A percentile compares a stretch with the other conserved stretches of the same genome.
Evolutionary conservation across 371 early-diverging fungal genomes (phyloP).

Genomic region (Vairimorpha necatrix): DNA sequence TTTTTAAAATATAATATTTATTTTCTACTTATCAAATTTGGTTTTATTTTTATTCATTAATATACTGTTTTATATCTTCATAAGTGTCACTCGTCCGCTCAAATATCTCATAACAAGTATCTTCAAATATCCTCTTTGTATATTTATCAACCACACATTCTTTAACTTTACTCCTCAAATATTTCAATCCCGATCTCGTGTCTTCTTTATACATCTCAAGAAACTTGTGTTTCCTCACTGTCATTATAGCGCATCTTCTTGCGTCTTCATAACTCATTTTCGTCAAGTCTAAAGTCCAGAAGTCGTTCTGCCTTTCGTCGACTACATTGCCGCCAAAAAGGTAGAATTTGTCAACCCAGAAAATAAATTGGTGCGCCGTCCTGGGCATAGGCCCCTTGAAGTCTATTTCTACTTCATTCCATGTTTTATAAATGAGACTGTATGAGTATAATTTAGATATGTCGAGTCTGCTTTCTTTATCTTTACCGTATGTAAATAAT

Average conservation of each 20-base stretch:
- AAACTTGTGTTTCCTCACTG: slow-evolving; percentile 27
- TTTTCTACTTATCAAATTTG: too few relatives aligned
- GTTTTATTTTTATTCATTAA: not conserved
- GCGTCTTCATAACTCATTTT: slow-evolving; percentile 9
- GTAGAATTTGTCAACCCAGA: slow-evolving; percentile 6
- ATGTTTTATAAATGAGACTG: slow-evolving; percentile 2
- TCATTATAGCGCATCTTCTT: not conserved
- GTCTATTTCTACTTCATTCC: not conserved
- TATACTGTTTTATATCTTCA: not conserved
- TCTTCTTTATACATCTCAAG: slow-evolving; percentile 16
- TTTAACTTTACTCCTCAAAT: slow-evolving; percentile 20
- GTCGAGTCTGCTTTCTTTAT: slow-evolving; percentile 16
- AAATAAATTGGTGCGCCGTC: slow-evolving; percentile 34
- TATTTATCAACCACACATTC: slow-evolving; percentile 17
- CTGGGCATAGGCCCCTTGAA: slow-evolving; percentile 1
- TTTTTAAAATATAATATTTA: too few relatives aligned
- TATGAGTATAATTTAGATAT: slow-evolving; percentile 20
- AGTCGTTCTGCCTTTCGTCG: slow-evolving; percentile 25
- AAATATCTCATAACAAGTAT: slow-evolving; percentile 16
- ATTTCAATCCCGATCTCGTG: slow-evolving; percentile 4
- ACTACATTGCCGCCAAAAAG: slow-evolving; percentile 39
- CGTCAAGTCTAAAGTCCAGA: slow-evolving; percentile 26
- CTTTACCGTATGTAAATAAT: slow-evolving; percentile 25
- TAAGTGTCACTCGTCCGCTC: not conserved
- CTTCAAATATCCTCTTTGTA: slow-evolving; percentile 18